Evolutionary conservation across 2,329 filamentous ascomycete species (phyloP), one percentile per base, ranked within the genome.

Genomic region (Aaosphaeria arxii): DNA sequence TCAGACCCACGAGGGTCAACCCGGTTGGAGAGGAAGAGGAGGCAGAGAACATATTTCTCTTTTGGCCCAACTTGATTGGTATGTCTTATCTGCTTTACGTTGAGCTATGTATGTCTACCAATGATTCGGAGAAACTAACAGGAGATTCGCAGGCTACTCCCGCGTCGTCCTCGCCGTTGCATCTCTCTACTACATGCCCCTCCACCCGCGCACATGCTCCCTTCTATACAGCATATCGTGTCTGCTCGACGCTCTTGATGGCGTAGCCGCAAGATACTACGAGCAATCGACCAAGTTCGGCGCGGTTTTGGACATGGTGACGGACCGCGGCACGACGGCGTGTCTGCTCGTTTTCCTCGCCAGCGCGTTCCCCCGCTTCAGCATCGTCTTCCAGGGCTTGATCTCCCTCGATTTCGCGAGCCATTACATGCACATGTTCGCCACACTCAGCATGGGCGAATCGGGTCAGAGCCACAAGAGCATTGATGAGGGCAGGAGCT

Each of bases 391-490:
- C 80, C 94, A 99, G 77, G 84, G 87, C 40, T 76, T 99, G 65
- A 96, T 99, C 71, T 88, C 87, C 47, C 76, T 99, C 62, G 94
- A 99, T 72, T 81, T 99, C 56, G 88, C 94, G 30, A 96, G 91
- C 70, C 94, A 99, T 73, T 99, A 97, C 70, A 92, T 97, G 79
- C 94, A 99, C 76, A 99, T 99, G 94, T 97, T 95, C 69, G 89
- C 91, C 9, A 96, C 91, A 1, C 77, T 96, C 63, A 86, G 86
- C 56, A 94, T 96, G 84, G 90, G 88, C 46, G 90, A 89, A 45
- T 80, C 83, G 46, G 82, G 85, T 13, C 77, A 82, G 59, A 89
- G 91, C 76, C 94, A 99, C 77, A 99, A 99, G 84, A 91, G 88
- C 61, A 86, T 99, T 45, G 90, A 95, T 67, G 86, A 88, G 72